These are phyloP conservation scores for Medicago arabica DNA, from an alignment of 306 rosid species.

Conservation along the genomic window DNA sequence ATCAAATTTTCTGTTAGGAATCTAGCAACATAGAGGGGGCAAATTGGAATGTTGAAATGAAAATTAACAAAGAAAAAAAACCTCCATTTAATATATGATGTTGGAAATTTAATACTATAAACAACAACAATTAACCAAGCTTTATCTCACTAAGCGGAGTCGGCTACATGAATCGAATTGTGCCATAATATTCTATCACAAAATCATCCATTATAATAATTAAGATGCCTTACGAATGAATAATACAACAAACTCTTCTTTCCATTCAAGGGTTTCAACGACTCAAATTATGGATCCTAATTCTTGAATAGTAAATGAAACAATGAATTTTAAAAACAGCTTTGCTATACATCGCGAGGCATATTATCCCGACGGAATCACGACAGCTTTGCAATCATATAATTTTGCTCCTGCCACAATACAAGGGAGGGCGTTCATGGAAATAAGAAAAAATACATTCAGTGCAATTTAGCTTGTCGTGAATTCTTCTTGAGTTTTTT, in stretches of 20 bases:
- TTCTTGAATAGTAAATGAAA: not conserved
- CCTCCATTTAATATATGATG: slow-evolving; percentile 1
- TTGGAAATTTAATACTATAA: not conserved
- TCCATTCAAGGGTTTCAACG: slow-evolving; percentile 12
- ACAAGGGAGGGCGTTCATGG: too few species aligned
- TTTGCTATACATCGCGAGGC: too few species aligned
- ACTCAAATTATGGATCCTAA: slow-evolving; percentile 10
- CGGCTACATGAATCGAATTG: too few species aligned
- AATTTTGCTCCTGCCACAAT: too few species aligned
- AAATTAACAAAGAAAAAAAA: not conserved
- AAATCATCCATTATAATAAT: not conserved
- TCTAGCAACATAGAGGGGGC: slow-evolving; percentile 13
- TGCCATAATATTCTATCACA: not conserved
- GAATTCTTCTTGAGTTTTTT: too few species aligned
- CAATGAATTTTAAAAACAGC: slow-evolving; percentile 2
- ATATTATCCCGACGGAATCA: too few species aligned
- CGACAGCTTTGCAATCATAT: too few species aligned
- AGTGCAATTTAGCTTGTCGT: too few species aligned
- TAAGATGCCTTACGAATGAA: not conserved
- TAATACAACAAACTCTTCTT: slow-evolving; percentile 22
- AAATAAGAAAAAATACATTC: too few species aligned
- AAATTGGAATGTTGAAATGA: not conserved
- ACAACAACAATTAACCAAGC: too few species aligned
- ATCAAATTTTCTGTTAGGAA: slow-evolving; percentile 37
- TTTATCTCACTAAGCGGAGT: too few species aligned